Evolutionary conservation across 345 rosid genomes (phyloP), one percentile per base, ranked within the genome.

Genomic region (Gossypium arboreum): DNA sequence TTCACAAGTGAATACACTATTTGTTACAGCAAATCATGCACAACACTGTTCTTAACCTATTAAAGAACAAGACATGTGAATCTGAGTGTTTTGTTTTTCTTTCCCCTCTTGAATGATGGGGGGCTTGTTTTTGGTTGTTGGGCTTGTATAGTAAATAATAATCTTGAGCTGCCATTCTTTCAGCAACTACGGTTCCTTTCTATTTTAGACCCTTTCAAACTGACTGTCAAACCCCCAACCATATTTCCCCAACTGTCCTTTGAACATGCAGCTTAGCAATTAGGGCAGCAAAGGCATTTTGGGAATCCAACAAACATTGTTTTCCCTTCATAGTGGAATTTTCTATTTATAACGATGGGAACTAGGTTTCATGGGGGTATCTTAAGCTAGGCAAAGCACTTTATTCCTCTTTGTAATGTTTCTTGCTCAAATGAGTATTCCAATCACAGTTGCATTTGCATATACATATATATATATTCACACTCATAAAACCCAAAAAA

Each of bases 361-460:
- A 68, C 17, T 39, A 18, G 39, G 74, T 47, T 17, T 55, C 4
- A 41, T 7, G 3, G 18, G 59, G 20, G 59, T 4, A 6, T 34
- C 7, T 5, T 34, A 34, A 34, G 41, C 41, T 34, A 34, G 2
- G 44, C 13, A 13, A 24, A 34, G 57, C 4, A 16, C 13, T 3
- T 11, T 20, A 8, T 67, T 81, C 71, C 78, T 58, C 78, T 59
- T 82, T 75, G 73, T 72, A 85, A 85, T 76, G 76, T 82, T 85
- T 85, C 85, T 85, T 85, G 88, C 88, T 84, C 87, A 84, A 84
- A 84, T 84, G 87, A 82, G 87, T 84, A 84, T 84, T 84, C 87
- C 87, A 80, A 65, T 18, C 45, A 27, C 81, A 77, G 76, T 50
- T 62, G 65, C 73, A 43, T 68, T 24, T 25, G 58, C 48, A 25